Base-by-base conservation (phyloP, 371 early-diverging fungal species). In the Actinomortierella wolfii region DNA sequence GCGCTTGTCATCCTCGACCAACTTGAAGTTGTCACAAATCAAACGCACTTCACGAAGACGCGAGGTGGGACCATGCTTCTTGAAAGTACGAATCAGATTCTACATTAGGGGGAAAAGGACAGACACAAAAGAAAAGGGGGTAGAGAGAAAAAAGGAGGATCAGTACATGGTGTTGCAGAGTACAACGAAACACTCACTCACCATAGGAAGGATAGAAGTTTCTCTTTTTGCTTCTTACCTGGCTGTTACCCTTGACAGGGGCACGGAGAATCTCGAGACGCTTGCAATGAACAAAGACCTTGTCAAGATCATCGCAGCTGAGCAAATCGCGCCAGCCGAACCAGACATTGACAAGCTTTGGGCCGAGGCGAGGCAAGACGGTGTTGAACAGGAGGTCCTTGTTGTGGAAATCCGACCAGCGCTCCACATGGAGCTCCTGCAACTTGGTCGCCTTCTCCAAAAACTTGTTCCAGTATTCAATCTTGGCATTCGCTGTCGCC, bases 231-330 rank as follows among this genome's bases (percentile, higher is more conserved):
- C 17, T 49, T 25, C 59, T 60, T 20, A 73, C 74, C 74, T 73
- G 74, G 63, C 74, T 67, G 59, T 73, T 73, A 57, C 74, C 74
- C 51, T 66, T 73, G 60, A 73, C 74, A 45, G 74, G 74, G 42
- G 74, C 74, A 23, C 74, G 74, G 14, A 73, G 67, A 28, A 73
- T 67, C 44, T 73, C 67, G 13, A 73, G 74, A 8, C 63, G 67
- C 24, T 73, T 60, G 28, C 74, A 73, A 9, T 62, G 59, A 17
- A 62, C 62, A 34, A 73, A 50, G n/a, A 73, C 74, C 2, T 54
- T 59, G 21, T 73, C 67, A 5, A 73, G 53, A n/a, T 73, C 74
- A 42, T 73, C 67, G 24, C 63, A 66, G 39, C 74, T 67, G 52
- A 73, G 39, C 14, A 73, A 67, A 50, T 73, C 74, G 23, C 74